Percentiles rank a stretch among this genome's conserved stretches.
Evolutionary conservation across 139 green algal genomes (phyloP).

Genomic region (Desmodesmus armatus): DNA sequence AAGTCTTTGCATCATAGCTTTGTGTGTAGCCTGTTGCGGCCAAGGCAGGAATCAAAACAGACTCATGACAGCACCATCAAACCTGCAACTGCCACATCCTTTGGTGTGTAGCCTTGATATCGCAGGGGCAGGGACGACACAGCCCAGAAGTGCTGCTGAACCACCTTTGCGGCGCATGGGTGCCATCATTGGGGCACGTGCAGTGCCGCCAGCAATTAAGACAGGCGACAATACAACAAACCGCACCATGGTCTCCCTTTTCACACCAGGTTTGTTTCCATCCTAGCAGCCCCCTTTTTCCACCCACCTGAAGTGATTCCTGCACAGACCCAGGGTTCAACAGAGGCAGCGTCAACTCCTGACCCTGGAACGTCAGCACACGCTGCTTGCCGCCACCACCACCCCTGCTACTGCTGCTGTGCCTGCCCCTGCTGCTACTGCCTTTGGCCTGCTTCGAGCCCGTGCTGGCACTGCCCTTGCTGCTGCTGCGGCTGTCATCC

Average conservation of each 20-base stretch:
- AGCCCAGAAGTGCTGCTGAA: too few relatives aligned
- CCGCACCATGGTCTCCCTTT: too few relatives aligned
- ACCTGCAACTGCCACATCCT: too few relatives aligned
- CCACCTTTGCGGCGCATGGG: too few relatives aligned
- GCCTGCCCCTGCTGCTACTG: neutral
- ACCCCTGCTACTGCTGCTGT: neutral
- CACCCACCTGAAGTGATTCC: too few relatives aligned
- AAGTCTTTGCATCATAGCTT: neutral
- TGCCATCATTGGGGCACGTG: too few relatives aligned
- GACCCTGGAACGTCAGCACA: neutral
- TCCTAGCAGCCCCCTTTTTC: too few relatives aligned
- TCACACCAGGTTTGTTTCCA: too few relatives aligned
- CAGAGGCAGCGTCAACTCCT: conserved; percentile 14
- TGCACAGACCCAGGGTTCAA: conserved; percentile 18
- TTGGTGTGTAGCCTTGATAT: too few relatives aligned
- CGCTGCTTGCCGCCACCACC: neutral
- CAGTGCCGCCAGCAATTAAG: too few relatives aligned
- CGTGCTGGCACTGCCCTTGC: neutral
- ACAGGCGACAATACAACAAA: too few relatives aligned
- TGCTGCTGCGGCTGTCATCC: neutral
- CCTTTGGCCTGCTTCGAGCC: neutral
- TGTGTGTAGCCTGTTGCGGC: neutral
- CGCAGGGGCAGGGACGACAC: too few relatives aligned
- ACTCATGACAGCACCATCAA: neutral
- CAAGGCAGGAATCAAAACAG: neutral